Evolutionary conservation across 352 stramenopile species (phyloP).

Genomic region (Globisporangium nodosum): DNA sequence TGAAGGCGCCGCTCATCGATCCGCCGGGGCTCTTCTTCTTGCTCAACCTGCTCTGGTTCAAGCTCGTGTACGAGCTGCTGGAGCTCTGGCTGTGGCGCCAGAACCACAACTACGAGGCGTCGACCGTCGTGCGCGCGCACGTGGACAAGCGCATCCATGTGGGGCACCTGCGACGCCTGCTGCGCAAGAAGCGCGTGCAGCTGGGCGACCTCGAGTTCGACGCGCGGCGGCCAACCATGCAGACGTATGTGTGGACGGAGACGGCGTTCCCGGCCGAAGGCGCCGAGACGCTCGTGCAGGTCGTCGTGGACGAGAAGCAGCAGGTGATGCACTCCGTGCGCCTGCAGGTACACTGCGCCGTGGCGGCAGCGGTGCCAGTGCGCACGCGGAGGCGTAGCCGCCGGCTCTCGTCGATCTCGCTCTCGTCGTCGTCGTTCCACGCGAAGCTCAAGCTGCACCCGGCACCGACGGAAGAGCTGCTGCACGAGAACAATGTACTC

Average conservation of each 20-base stretch:
- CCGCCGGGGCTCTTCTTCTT: slow-evolving; percentile 68
- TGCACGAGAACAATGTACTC: slow-evolving; percentile 57
- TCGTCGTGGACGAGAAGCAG: slow-evolving; percentile 60
- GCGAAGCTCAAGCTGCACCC: slow-evolving; percentile 39
- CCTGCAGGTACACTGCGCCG: slow-evolving; percentile 50
- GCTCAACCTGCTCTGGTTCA: slow-evolving; percentile 71
- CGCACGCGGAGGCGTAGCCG: slow-evolving; percentile 23
- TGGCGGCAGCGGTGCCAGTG: slow-evolving; percentile 42
- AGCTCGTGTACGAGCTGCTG: slow-evolving; percentile 51
- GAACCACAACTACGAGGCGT: slow-evolving; percentile 69
- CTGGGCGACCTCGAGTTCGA: slow-evolving; percentile 38
- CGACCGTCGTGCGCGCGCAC: slow-evolving; percentile 86
- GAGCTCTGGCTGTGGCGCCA: slow-evolving; percentile 31
- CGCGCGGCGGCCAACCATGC: slow-evolving; percentile 37
- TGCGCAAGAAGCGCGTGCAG: slow-evolving; percentile 34
- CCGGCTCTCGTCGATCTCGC: neutral
- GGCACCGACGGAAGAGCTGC: slow-evolving; percentile 27
- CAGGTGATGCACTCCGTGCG: slow-evolving; percentile 54
- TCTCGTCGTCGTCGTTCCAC: slow-evolving; percentile 24
- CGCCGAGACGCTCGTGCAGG: slow-evolving; percentile 77
- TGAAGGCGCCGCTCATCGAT: slow-evolving; percentile 65
- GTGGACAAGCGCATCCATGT: slow-evolving; percentile 61
- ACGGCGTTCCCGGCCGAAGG: slow-evolving; percentile 84
- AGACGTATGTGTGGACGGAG: slow-evolving; percentile 78
- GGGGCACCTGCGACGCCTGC: slow-evolving; percentile 28